These are phyloP conservation scores for Schizonepeta tenuifolia DNA, from an alignment of 257 asterid species.

Conservation along the genomic window DNA sequence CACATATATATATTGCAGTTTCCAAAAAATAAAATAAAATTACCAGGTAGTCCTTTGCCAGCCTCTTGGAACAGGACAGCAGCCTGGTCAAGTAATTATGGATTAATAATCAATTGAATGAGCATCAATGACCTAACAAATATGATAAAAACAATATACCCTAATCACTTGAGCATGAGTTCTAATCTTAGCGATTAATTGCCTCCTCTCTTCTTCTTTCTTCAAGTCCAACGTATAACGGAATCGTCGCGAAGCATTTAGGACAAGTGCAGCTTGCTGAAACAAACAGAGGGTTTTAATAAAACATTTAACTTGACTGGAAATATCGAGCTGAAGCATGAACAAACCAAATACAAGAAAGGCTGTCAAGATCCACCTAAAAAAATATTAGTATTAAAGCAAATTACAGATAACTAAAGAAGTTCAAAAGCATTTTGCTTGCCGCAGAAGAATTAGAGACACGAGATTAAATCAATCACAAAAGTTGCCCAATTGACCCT, in stretches of 20 bases:
- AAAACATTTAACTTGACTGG: neutral
- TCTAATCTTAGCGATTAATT: slow-evolving; percentile 69
- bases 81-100: slow-evolving; percentile 59
- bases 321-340: neutral
- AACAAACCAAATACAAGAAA: neutral
- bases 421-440: neutral
- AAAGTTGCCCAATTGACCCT: neutral
- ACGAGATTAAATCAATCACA: neutral
- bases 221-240: slow-evolving; percentile 89
- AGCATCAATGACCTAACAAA: neutral
- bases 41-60: slow-evolving; percentile 62
- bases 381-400: neutral
- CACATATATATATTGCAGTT: neutral
- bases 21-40: slow-evolving; percentile 21
- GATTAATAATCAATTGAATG: slow-evolving; percentile 29
- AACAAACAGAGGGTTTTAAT: slow-evolving; percentile 17
- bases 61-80: slow-evolving; percentile 81
- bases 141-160: slow-evolving; percentile 44
- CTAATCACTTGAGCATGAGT: slow-evolving; percentile 88
- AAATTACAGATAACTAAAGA: slow-evolving; percentile 24
- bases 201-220: slow-evolving; percentile 84
- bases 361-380: neutral
- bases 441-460: neutral
- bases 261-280: slow-evolving; percentile 91
- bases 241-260: slow-evolving; percentile 90